Evolutionary conservation across 805 yeast genomes (phyloP), one percentile per base, ranked within the genome.

Genomic region (Nakazawaea sp.): DNA sequence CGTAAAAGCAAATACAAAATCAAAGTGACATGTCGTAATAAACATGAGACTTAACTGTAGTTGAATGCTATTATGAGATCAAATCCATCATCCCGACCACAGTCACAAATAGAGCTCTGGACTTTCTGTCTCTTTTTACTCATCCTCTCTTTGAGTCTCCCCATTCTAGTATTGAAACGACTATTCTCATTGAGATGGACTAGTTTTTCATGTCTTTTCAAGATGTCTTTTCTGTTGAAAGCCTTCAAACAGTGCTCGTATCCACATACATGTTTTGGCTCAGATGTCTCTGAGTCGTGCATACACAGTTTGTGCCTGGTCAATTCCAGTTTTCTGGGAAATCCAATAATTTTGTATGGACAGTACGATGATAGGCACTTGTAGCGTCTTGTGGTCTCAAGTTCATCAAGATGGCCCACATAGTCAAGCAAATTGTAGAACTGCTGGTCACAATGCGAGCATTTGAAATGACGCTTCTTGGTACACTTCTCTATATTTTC

Each of bases 151-250:
- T n/a, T n/a, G n/a, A n/a, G n/a, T n/a, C n/a, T n/a, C n/a, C n/a
- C n/a, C n/a, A n/a, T n/a, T n/a, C n/a, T n/a, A n/a, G n/a, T 55
- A 43, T 67, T 64, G 46, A 63, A 59, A 29, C 72, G 50, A 21
- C 72, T 62, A 26, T 51, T 44, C 19, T 45, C 49, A 49, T 65
- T 66, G 37, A 63, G 64, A 48, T 75, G 81, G 11, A 72, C 78
- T 41, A 75, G 56, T 34, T 64, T 63, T 20, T 60, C 60, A 46
- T 77, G 84, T 44, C 82, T 61, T 30, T 60, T 64, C 39, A 68
- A 59, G 1, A 80, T 69, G 49, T 77, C 82, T 36, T 64, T 66
- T 34, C 82, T 56, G 43, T 66, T 66, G 47, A 76, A 75, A 6
- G 46, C 48, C 43, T 69, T 72, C 8, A 62, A 65, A 45, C 83